These are phyloP conservation scores for Rhodosporidiobolus sp. DNA, from an alignment of 768 basidiomycete genomes.

Conservation along the genomic window DNA sequence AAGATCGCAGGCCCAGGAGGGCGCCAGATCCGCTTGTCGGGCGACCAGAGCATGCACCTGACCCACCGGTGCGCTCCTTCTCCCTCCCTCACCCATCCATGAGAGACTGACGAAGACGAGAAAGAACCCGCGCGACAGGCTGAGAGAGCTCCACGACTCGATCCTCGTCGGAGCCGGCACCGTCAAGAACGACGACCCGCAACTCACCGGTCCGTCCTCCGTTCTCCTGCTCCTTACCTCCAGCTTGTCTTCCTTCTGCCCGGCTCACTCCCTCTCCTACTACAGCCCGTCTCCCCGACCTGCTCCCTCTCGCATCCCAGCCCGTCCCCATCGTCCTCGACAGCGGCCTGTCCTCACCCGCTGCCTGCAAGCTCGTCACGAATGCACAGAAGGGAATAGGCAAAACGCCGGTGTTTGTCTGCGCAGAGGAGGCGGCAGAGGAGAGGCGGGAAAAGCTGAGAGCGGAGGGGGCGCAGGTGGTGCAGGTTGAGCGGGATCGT, in stretches of 20 bases:
- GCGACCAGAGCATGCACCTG: slow-evolving; percentile 82
- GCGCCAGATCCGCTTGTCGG: slow-evolving; percentile 74
- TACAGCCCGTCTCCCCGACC: slow-evolving; percentile 46
- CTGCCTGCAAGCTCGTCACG: slow-evolving; percentile 65
- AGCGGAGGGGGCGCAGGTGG: slow-evolving; percentile 65
- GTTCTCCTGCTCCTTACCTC: slow-evolving; percentile 53
- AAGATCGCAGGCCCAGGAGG: slow-evolving; percentile 76
- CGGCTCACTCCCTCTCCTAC: not conserved
- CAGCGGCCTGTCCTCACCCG: slow-evolving; percentile 62
- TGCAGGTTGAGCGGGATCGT: slow-evolving; percentile 53
- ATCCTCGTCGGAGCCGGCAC: slow-evolving; percentile 90
- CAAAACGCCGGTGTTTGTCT: slow-evolving; percentile 70
- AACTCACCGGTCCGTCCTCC: slow-evolving; percentile 76
- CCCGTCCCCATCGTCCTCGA: slow-evolving; percentile 86
- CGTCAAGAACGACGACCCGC: slow-evolving; percentile 84
- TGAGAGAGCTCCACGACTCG: slow-evolving; percentile 86
- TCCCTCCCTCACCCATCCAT: no score
- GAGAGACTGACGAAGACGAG: not conserved
- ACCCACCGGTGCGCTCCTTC: slow-evolving; percentile 72
- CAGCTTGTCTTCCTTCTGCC: no score
- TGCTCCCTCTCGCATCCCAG: slow-evolving; percentile 46
- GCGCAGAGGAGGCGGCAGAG: slow-evolving; percentile 38
- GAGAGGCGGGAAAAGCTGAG: slow-evolving; percentile 53
- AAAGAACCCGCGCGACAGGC: slow-evolving; percentile 55
- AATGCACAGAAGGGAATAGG: slow-evolving; percentile 64